phyloP scores from a whole-genome alignment of 768 basidiomycete genomes.

The Amanita brunnescens region DNA sequence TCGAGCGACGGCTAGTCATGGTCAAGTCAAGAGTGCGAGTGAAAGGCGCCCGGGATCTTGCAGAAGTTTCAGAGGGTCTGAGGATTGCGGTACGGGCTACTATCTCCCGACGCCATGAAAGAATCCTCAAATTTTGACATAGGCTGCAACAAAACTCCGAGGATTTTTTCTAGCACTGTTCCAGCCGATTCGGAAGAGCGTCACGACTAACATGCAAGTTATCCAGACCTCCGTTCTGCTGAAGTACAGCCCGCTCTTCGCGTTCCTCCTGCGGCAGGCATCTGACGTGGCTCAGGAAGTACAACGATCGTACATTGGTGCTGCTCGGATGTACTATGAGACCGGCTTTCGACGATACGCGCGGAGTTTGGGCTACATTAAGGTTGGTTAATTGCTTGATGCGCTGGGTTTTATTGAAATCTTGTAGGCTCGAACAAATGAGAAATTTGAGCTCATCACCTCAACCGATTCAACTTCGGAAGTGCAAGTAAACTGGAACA shows the following conservation, averaged over 20 bases:
- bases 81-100: slow-evolving; percentile 68
- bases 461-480: slow-evolving; percentile 33
- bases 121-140: not conserved
- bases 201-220: slow-evolving; percentile 89
- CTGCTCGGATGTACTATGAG: slow-evolving; percentile 88
- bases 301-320: slow-evolving; percentile 75
- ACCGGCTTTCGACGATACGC: slow-evolving; percentile 90
- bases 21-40: slow-evolving; percentile 71
- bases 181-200: slow-evolving; percentile 71
- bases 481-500: slow-evolving; percentile 37
- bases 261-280: slow-evolving; percentile 80
- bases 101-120: not conserved
- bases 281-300: slow-evolving; percentile 78
- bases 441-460: slow-evolving; percentile 63
- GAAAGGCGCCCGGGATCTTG: slow-evolving; percentile 77
- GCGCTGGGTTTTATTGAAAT: not conserved
- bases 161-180: slow-evolving; percentile 78
- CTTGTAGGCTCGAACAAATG: slow-evolving; percentile 51
- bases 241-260: slow-evolving; percentile 75
- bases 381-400: slow-evolving; percentile 32
- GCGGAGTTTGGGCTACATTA: slow-evolving; percentile 71
- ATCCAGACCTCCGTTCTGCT: slow-evolving; percentile 82
- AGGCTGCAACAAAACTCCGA: slow-evolving; percentile 89
- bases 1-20: slow-evolving; percentile 66
- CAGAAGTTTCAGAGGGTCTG: slow-evolving; percentile 78